Conservation (phyloP, 768 basidiomycete species). For the Calvatia gigantea region DNA sequence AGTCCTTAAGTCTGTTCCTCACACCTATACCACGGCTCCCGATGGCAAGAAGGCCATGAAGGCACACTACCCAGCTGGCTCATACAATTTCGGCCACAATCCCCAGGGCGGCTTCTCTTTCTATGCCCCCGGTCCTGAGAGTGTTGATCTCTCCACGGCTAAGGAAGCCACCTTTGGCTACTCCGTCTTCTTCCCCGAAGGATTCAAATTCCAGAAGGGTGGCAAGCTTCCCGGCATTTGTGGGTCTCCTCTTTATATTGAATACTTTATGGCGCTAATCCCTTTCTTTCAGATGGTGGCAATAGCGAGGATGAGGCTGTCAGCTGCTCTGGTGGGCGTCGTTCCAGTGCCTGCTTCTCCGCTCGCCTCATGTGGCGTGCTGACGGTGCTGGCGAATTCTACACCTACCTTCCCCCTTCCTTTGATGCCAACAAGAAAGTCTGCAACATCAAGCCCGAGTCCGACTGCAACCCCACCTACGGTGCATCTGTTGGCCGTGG, state of each 20-base stretch:
- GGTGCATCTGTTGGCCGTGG: slow-evolving; percentile 71
- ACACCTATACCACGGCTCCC: slow-evolving; percentile 40
- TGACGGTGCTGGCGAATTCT: slow-evolving; percentile 59
- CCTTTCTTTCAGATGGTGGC: slow-evolving; percentile 46
- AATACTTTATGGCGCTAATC: slow-evolving; percentile 1
- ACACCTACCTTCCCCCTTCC: slow-evolving; percentile 62
- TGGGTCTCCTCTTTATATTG: slow-evolving; percentile 27
- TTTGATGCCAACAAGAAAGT: slow-evolving; percentile 46
- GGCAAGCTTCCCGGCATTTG: slow-evolving; percentile 75
- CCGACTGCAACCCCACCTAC: slow-evolving; percentile 58
- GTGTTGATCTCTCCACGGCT: slow-evolving; percentile 52
- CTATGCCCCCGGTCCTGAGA: slow-evolving; percentile 58
- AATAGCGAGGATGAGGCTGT: slow-evolving; percentile 42
- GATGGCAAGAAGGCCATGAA: slow-evolving; percentile 51
- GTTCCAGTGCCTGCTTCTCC: slow-evolving; percentile 55
- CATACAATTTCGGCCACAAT: slow-evolving; percentile 44
- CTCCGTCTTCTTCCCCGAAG: slow-evolving; percentile 59
- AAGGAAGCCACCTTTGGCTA: slow-evolving; percentile 64
- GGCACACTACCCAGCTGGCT: slow-evolving; percentile 54
- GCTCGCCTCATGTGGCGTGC: slow-evolving; percentile 69
- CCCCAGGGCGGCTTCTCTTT: slow-evolving; percentile 65
- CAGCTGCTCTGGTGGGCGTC: slow-evolving; percentile 63
- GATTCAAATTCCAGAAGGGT: slow-evolving; percentile 63
- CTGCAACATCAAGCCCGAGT: slow-evolving; percentile 44
- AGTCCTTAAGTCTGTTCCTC: slow-evolving; percentile 31